Evolutionary conservation across 2,329 filamentous ascomycete genomes (phyloP), one percentile per base, ranked within the genome.

Genomic region (Rutstroemia sp.): DNA sequence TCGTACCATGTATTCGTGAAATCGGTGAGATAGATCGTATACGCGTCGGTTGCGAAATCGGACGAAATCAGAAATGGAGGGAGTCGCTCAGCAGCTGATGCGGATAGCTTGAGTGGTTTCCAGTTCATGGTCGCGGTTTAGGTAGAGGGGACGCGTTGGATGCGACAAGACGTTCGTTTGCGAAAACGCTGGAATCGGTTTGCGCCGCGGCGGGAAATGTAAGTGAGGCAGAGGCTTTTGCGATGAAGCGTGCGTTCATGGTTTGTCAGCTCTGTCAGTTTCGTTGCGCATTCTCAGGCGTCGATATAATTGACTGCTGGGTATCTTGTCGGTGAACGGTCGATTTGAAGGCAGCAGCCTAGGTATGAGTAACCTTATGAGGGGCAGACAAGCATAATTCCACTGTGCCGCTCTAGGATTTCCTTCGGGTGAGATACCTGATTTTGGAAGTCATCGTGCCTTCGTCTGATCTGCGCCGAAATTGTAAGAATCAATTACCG

Each of bases 1-100:
- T 92, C 88, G 25, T 74, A 72, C 88, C 88, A 94, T n/a, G 91
- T 74, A 62, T 84, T 80, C 66, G 80, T 83, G 58, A 91, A 76
- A 67, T 92, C 88, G 2, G 87, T 90, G 41, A 92, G 67, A 57
- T 81, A 77, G 27, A 92, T 69, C 2, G 73, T 77, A 72, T 92
- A 92, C 10, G 81, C 78, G 12, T 77, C 71, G 16, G 73, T 52
- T 5, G 73, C 73, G 65, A 87, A 83, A 27, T 70, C 66, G 19
- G 79, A 74, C 59, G 86, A 87, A 45, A 87, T 75, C 37, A 92
- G 75, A 7, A 92, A 75, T 39, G 78, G 74, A 10, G 86, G 87
- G 5, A 83, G 63, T 18, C 71, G 70, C 12, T 71, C 56, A 34
- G 52, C 52, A 34, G 59, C 62, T 54, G 58, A 55, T 27, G 41